phyloP scores from a whole-genome alignment of 75 land plant species.

The Pinus albicaulis region DNA sequence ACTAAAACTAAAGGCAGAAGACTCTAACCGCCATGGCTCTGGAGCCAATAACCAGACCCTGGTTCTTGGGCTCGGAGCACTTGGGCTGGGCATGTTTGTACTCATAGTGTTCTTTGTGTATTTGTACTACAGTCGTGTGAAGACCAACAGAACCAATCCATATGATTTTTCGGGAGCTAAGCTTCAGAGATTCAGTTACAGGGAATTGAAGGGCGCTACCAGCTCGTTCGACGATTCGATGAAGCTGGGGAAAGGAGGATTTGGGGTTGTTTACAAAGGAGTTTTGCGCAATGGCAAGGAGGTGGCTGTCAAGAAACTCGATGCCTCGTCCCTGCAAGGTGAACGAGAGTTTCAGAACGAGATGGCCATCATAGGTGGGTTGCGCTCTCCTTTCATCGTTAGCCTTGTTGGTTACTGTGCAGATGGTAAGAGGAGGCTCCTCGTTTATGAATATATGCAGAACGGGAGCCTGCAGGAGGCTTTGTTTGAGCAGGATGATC shows the following conservation, averaged over 20 bases:
- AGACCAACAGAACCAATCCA: conserved; percentile 21
- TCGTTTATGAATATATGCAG: conserved; percentile 90
- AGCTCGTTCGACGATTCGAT: conserved; percentile 34
- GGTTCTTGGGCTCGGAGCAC: conserved; percentile 17
- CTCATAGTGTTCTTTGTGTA: not conserved
- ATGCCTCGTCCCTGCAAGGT: conserved; percentile 30
- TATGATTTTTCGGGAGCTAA: not conserved
- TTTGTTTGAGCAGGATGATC: conserved; percentile 45
- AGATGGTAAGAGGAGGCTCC: conserved; percentile 34
- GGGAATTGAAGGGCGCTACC: conserved; percentile 40
- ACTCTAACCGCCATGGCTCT: not conserved
- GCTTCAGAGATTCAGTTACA: conserved; percentile 33
- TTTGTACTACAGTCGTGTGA: conserved; percentile 18
- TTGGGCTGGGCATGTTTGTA: conserved; percentile 13
- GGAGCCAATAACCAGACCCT: conserved; percentile 1
- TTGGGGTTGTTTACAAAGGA: conserved; percentile 71
- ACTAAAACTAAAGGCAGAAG: no score
- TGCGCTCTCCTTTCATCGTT: conserved; percentile 61
- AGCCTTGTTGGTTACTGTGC: conserved; percentile 74
- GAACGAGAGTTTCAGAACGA: conserved; percentile 76
- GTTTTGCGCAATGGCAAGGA: conserved; percentile 54
- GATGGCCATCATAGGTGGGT: conserved; percentile 47
- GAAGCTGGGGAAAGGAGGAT: conserved; percentile 69
- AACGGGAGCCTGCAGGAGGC: conserved; percentile 91
- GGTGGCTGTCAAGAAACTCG: conserved; percentile 69